Base-by-base conservation (phyloP, 2,329 filamentous ascomycete genomes). In the Pseudohalonectria lignicola region DNA sequence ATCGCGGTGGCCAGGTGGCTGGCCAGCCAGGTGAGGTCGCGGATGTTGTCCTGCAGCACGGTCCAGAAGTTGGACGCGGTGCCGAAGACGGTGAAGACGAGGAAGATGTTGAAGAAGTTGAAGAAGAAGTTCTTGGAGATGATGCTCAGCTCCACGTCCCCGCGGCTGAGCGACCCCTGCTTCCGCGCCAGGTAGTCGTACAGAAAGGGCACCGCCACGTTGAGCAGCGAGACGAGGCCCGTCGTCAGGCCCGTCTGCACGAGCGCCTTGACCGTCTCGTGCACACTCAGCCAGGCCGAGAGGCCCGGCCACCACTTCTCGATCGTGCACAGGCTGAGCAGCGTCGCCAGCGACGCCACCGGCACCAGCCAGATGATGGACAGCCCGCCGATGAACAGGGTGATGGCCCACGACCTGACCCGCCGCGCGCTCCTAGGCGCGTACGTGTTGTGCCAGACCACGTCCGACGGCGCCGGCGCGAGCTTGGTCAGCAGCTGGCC, bases 111-210 rank as follows among this genome's bases (percentile, higher is more conserved):
- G 74, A 98, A 96, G 61, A 98, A 98, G 9, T 84, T 88, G 56
- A 98, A 98, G 69, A 96, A 94, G 63, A 96, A 98, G 60, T 96
- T 98, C 64, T 98, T 98, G 39, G 86, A 94, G 47, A 98, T 90
- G 32, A 93, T 71, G 0, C 92, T 96, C 6, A 98, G 70, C 58
- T 96, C 92, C 17, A 98, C 80, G 44, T 98, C 92, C 32, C 86
- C 86, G 49, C 87, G 85, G 1, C 92, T 96, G 37, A 94, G 86
- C 79, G 93, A 93, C 35, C 92, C 92, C 63, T 98, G 92, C 37
- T 77, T 73, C 55, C 88, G 88, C 3, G 90, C 86, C 10, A 98
- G 73, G 66, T 80, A 95, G 49, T 94, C 87, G 62, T 98, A 98
- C 0, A 98, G 66, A 54, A 94, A 96, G 0, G 92, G 93, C 1